Percentiles rank a stretch among this genome's conserved stretches.
Conservation (phyloP, 257 asterid species). For the Penstemon eatonii region DNA sequence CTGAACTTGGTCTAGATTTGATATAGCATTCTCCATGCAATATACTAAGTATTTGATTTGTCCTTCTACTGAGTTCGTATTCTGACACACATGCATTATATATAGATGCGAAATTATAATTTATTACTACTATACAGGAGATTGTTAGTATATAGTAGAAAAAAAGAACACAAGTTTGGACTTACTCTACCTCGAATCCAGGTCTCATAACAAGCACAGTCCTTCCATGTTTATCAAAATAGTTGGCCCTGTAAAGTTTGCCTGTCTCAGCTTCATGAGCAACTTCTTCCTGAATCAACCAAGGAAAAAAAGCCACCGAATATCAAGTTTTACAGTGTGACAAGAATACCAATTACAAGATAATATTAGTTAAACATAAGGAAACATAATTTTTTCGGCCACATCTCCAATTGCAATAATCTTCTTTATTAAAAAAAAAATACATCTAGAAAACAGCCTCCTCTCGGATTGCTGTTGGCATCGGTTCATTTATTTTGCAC, state of each 20-base stretch:
- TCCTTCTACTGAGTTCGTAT: constrained; percentile 42
- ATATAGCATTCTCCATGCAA: constrained; percentile 65
- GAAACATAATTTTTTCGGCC: no score
- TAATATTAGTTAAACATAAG: no score
- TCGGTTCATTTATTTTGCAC: no score
- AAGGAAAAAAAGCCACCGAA: background rate
- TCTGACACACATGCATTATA: constrained; percentile 30
- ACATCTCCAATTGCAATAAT: no score
- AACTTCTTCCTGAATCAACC: constrained; percentile 45
- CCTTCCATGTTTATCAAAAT: constrained; percentile 52
- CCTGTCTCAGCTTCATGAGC: constrained; percentile 60
- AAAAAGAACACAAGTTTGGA: background rate
- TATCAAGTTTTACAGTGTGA: background rate
- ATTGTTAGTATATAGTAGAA: background rate
- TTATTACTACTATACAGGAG: background rate
- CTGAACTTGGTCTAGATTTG: constrained; percentile 41
- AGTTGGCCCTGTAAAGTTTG: constrained; percentile 57
- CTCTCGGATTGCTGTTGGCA: no score
- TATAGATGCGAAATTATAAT: background rate
- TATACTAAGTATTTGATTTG: constrained; percentile 62
- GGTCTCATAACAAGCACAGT: constrained; percentile 67
- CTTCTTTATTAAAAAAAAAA: no score
- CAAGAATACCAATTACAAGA: background rate
- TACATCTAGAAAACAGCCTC: no score
- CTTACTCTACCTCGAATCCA: constrained; percentile 48